Evolutionary conservation across 345 rosid genomes (phyloP).

Genomic region (Diplotaxis tenuifolia): DNA sequence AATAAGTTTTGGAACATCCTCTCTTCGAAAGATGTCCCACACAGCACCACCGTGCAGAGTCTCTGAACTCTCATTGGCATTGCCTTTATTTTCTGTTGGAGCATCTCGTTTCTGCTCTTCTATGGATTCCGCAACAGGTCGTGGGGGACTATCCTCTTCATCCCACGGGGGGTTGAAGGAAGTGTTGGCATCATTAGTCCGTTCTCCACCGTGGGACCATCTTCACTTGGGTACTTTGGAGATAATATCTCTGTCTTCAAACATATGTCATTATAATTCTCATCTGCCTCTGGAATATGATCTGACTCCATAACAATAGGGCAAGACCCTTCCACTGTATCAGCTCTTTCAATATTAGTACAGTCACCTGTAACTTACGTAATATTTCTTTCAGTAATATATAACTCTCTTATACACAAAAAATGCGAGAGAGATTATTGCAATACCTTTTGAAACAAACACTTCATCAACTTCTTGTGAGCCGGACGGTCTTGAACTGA

Average conservation of each 20-base stretch:
- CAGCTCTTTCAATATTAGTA: neutral
- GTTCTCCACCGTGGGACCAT: slow-evolving; percentile 14
- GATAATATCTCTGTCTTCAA: slow-evolving; percentile 19
- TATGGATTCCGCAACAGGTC: neutral
- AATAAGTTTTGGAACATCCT: slow-evolving; percentile 71
- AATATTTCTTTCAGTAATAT: neutral
- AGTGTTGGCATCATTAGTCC: slow-evolving; percentile 12
- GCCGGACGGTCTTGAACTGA: neutral
- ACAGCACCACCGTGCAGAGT: slow-evolving; percentile 53
- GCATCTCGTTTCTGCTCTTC: slow-evolving; percentile 20
- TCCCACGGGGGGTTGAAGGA: neutral
- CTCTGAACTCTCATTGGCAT: slow-evolving; percentile 1
- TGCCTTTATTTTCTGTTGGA: neutral
- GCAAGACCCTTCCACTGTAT: slow-evolving; percentile 11
- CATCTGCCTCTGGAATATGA: slow-evolving; percentile 7
- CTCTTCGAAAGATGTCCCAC: no score
- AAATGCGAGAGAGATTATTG: neutral
- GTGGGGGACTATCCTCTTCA: neutral
- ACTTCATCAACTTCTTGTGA: neutral
- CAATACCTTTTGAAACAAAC: slow-evolving; percentile 10
- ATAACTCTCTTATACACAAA: neutral
- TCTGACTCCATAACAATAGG: neutral
- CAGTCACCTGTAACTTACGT: slow-evolving; percentile 3
- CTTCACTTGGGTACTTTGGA: slow-evolving; percentile 6
- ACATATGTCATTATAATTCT: slow-evolving; percentile 5